Conservation (phyloP, 306 rosid genomes). For the Geum urbanum region DNA sequence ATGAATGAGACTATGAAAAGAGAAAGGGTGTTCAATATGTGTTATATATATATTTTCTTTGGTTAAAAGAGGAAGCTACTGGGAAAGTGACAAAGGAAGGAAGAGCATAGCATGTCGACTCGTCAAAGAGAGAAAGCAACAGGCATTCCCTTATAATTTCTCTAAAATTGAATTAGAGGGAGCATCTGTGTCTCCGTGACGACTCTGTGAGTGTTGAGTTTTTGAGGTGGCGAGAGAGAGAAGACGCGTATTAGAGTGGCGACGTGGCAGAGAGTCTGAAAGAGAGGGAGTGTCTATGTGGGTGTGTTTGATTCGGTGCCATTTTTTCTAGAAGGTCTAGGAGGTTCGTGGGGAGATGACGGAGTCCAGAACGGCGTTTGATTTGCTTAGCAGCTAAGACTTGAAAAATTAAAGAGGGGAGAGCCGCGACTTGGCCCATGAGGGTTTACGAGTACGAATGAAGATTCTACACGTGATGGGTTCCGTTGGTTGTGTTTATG, state of each 20-base stretch:
- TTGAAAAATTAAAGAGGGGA: neutral
- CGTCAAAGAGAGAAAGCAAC: slow-evolving; percentile 31
- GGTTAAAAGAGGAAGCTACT: slow-evolving; percentile 24
- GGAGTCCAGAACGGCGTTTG: neutral
- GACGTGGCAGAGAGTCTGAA: slow-evolving; percentile 9
- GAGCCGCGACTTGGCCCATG: slow-evolving; percentile 14
- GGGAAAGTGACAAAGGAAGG: slow-evolving; percentile 15
- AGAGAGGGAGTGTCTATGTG: neutral
- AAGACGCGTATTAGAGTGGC: slow-evolving; percentile 24
- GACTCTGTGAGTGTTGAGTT: neutral
- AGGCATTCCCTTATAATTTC: no score
- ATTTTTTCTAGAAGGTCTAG: slow-evolving; percentile 34
- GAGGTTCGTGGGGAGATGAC: slow-evolving; percentile 6
- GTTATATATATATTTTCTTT: no score
- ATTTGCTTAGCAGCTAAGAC: slow-evolving; percentile 39
- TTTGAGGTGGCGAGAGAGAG: neutral
- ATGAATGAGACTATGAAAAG: neutral
- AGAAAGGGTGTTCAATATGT: neutral
- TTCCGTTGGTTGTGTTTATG: no score
- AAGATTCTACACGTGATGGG: neutral
- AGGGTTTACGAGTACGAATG: neutral
- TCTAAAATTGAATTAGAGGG: no score
- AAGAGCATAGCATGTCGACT: slow-evolving; percentile 38
- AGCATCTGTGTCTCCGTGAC: no score
- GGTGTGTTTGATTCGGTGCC: neutral